A percentile compares a stretch with the other conserved stretches of the same genome.
Conservation (phyloP, 1,284 basidiomycete species). For the Moniliella sp. region DNA sequence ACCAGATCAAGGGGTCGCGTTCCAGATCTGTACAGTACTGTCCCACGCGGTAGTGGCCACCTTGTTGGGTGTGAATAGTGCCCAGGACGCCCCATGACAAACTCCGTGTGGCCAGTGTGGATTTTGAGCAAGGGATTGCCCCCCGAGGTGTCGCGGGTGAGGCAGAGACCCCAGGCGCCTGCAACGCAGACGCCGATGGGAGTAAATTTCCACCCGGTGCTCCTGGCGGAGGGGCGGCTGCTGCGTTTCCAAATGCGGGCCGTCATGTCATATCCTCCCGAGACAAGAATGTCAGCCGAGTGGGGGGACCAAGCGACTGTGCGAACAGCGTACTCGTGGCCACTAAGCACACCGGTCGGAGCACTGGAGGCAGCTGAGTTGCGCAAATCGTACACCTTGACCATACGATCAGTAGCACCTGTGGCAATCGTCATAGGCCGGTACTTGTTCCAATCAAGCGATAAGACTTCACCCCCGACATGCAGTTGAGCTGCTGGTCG, state of each 20-base stretch:
- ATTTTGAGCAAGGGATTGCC: constrained; percentile 41
- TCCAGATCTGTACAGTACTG: no score
- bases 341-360: constrained; percentile 16
- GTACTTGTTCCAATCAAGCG: constrained; percentile 83
- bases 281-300: constrained; percentile 54
- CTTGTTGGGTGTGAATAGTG: no score
- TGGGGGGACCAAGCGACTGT: constrained; percentile 40
- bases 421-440: constrained; percentile 54
- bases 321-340: constrained; percentile 39
- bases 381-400: constrained; percentile 56
- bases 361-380: background rate
- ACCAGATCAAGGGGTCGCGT: no score
- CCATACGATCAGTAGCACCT: constrained; percentile 55
- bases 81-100: constrained; percentile 79
- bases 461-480: constrained; percentile 38
- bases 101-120: constrained; percentile 74
- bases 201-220: constrained; percentile 35
- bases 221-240: constrained; percentile 2
- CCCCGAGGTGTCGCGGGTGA: constrained; percentile 37
- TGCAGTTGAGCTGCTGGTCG: constrained; percentile 7
- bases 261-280: constrained; percentile 86
- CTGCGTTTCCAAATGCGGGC: constrained; percentile 49
- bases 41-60: no score
- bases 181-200: constrained; percentile 46
- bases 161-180: constrained; percentile 38